Base-by-base conservation (phyloP, 495 filamentous ascomycete genomes). In the Daldinia decipiens region DNA sequence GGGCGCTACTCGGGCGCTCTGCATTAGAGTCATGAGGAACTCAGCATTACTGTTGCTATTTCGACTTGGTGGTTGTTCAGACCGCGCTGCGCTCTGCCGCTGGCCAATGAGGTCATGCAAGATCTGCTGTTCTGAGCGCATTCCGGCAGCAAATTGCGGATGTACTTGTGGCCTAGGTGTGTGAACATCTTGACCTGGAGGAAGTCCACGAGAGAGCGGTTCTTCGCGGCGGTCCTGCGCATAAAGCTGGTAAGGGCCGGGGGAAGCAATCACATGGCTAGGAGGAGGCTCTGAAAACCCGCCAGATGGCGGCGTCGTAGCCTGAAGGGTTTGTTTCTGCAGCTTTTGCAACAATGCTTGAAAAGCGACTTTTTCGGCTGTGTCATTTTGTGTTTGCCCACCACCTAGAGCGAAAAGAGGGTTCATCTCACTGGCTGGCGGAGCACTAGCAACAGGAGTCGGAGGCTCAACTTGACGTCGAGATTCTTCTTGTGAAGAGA, bases 361-460 rank as follows among this genome's bases (percentile, higher is more conserved):
- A 77, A 99, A 99, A 0, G 92, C 95, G 81, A 92, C 89, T 78
- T 93, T 94, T 67, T 99, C 95, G 24, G 91, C 90, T 63, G 85
- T 84, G 36, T 85, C 84, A 9, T 82, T 80, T n/a, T 85, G 82
- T 36, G 82, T 67, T 7, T 82, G 70, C 26, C 74, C 72, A 43
- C 74, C 65, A 38, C 77, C 52, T 63, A 76, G 34, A 38, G 72
- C 65, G 1, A 76, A 68, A 52, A 80, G 74, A 51, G 72, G 75
- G 29, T 76, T 77, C n/a, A 53, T 24, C 59, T 76, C 75, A 7
- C 13, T 17, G 17, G 57, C 32, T 34, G 67, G 68, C 1, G 77
- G 74, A 12, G 67, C 65, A 36, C 51, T 66, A 31, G 79, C 66
- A 50, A 72, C 78, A 9, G 82, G 78, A 4, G 73, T 78, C 17